phyloP scores from a whole-genome alignment of 1,139 yeast species.

The Pichia sp. region DNA sequence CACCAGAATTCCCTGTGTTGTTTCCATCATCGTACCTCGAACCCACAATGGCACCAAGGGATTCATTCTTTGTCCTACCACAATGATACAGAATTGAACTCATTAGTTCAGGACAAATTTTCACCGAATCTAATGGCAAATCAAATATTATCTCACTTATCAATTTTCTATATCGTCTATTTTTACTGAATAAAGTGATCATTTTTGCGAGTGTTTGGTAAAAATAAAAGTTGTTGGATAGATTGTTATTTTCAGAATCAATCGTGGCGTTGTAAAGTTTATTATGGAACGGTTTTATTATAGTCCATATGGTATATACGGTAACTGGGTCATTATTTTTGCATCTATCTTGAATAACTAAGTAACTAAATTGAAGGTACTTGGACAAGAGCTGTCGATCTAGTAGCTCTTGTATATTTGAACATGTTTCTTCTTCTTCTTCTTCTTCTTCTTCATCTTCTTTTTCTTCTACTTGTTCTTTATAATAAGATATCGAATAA shows the following conservation, averaged over 20 bases:
- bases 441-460: background rate
- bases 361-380: constrained; percentile 28
- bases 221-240: constrained; percentile 28
- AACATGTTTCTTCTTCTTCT: background rate
- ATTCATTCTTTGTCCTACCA: constrained; percentile 29
- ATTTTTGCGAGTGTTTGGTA: constrained; percentile 32
- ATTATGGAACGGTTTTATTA: constrained; percentile 30
- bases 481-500: constrained; percentile 18
- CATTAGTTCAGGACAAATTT: constrained; percentile 35
- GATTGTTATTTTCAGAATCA: constrained; percentile 25
- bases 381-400: constrained; percentile 21
- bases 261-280: constrained; percentile 25
- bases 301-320: constrained; percentile 28
- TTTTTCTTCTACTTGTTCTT: background rate
- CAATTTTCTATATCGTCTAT: constrained; percentile 31
- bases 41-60: constrained; percentile 32
- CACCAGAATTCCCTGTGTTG: background rate
- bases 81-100: constrained; percentile 35
- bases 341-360: constrained; percentile 25
- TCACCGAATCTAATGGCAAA: constrained; percentile 35
- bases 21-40: constrained; percentile 27
- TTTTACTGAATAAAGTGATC: constrained; percentile 33
- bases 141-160: constrained; percentile 32
- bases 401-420: constrained; percentile 8
- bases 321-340: constrained; percentile 25